phyloP scores from a whole-genome alignment of 2,329 filamentous ascomycete species.

The Penicillium freii region DNA sequence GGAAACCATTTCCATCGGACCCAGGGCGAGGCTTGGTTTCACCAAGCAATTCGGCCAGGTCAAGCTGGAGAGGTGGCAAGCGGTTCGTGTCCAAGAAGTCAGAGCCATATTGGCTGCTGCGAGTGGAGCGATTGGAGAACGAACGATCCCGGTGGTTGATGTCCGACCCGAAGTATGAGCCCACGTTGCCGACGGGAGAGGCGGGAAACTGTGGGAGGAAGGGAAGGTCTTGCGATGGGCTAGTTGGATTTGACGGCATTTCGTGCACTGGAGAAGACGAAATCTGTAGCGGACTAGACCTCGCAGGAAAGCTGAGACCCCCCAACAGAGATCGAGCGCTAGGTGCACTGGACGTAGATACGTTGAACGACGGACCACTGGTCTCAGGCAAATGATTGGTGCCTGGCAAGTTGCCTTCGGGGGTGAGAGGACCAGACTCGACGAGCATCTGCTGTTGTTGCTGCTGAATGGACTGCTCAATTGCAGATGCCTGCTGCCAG shows the following conservation, averaged over 20 bases:
- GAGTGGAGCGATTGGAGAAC: constrained; percentile 43
- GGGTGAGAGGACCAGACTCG: constrained; percentile 52
- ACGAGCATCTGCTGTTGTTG: constrained; percentile 47
- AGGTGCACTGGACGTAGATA: constrained; percentile 31
- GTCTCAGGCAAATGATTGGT: constrained; percentile 44
- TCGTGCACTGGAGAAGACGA: constrained; percentile 35
- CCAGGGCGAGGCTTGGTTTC: constrained; percentile 32
- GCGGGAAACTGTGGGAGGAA: constrained; percentile 33
- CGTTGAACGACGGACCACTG: constrained; percentile 19
- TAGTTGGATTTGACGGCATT: constrained; percentile 35
- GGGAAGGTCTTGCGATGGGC: constrained; percentile 31
- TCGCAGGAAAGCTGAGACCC: constrained; percentile 37
- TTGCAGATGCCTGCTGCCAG: constrained; percentile 44
- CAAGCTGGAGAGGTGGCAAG: constrained; percentile 31
- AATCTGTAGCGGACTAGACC: constrained; percentile 37
- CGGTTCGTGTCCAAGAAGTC: constrained; percentile 34
- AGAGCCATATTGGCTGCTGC: constrained; percentile 38
- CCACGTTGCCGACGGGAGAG: constrained; percentile 35
- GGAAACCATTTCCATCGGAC: constrained; percentile 32
- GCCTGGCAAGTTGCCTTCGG: constrained; percentile 59
- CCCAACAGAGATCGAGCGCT: constrained; percentile 36
- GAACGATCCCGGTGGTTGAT: constrained; percentile 40
- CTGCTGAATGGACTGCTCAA: constrained; percentile 47
- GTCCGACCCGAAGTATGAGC: constrained; percentile 34
- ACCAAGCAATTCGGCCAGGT: constrained; percentile 31